A percentile compares a stretch with the other conserved stretches of the same genome.
Evolutionary conservation across 1,284 basidiomycete genomes (phyloP).

Genomic region (Microbotryomycetes sp.): DNA sequence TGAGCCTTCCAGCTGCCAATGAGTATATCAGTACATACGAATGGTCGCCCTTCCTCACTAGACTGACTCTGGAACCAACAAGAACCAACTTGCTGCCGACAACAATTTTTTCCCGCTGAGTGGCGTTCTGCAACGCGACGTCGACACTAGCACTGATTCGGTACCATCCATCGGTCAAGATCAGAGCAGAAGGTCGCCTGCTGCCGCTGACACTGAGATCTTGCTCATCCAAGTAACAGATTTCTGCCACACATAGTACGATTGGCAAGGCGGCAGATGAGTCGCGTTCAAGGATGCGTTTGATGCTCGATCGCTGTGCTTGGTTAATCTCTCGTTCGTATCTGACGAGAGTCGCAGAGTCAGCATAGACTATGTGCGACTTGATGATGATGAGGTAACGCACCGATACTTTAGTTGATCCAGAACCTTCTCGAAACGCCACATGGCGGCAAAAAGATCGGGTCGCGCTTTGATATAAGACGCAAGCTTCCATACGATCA

Average conservation of each 20-base stretch:
- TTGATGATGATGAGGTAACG: constrained; percentile 21
- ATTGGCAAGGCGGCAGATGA: constrained; percentile 63
- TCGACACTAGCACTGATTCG: constrained; percentile 57
- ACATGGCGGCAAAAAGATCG: constrained; percentile 51
- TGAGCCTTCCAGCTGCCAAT: constrained; percentile 56
- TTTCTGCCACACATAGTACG: constrained; percentile 72
- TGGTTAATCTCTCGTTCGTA: constrained; percentile 83
- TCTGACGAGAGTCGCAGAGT: constrained; percentile 43
- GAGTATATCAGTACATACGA: neutral
- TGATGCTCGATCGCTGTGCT: constrained; percentile 70
- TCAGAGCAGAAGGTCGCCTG: constrained; percentile 48
- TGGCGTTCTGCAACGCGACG: constrained; percentile 58
- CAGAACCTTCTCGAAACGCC: constrained; percentile 72
- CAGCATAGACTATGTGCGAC: neutral
- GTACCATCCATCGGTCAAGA: constrained; percentile 97
- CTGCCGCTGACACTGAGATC: constrained; percentile 38
- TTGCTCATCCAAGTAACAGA: constrained; percentile 53
- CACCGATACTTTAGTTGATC: constrained; percentile 80
- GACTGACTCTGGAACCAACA: constrained; percentile 65
- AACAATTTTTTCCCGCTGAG: constrained; percentile 56
- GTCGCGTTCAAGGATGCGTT: constrained; percentile 68
- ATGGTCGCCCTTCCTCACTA: neutral
- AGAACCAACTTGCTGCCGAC: constrained; percentile 78
- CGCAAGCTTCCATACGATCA: constrained; percentile 92
- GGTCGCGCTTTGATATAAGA: constrained; percentile 70